Evolutionary conservation across 2,329 filamentous ascomycete species (phyloP).

Genomic region (Colletotrichum sp.): DNA sequence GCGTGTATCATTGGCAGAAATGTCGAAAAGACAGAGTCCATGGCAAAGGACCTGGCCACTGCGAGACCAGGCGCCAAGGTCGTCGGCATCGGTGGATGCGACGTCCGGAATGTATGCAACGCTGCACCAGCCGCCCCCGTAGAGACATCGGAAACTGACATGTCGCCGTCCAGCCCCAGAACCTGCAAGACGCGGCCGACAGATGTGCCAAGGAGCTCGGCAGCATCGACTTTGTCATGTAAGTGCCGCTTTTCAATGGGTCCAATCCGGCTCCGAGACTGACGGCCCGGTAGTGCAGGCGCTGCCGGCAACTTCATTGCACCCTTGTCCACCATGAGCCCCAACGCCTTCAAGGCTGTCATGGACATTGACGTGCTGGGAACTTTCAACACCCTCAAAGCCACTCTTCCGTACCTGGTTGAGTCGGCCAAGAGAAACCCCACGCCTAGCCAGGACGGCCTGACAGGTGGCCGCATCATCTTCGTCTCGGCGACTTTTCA

Average conservation of each 20-base stretch:
- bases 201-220: conserved; percentile 84
- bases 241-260: conserved; percentile 32
- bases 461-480: conserved; percentile 81
- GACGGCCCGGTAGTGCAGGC: conserved; percentile 68
- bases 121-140: neutral
- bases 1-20: conserved; percentile 94
- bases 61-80: conserved; percentile 82
- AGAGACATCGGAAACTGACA: neutral
- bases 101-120: conserved; percentile 72
- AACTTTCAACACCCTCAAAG: conserved; percentile 94
- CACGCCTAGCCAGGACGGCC: conserved; percentile 63
- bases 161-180: conserved; percentile 53
- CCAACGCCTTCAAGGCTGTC: conserved; percentile 93
- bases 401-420: conserved; percentile 81
- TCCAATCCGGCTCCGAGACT: neutral
- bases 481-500: conserved; percentile 92
- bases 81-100: conserved; percentile 80
- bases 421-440: conserved; percentile 72
- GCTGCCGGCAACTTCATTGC: conserved; percentile 96
- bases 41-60: conserved; percentile 81
- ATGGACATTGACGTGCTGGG: conserved; percentile 96
- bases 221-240: conserved; percentile 92
- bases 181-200: conserved; percentile 75
- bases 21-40: conserved; percentile 82
- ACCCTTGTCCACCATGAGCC: conserved; percentile 78